Evolutionary conservation across 805 yeast species (phyloP), one percentile per base, ranked within the genome.

Genomic region (Starmerella bombi): DNA sequence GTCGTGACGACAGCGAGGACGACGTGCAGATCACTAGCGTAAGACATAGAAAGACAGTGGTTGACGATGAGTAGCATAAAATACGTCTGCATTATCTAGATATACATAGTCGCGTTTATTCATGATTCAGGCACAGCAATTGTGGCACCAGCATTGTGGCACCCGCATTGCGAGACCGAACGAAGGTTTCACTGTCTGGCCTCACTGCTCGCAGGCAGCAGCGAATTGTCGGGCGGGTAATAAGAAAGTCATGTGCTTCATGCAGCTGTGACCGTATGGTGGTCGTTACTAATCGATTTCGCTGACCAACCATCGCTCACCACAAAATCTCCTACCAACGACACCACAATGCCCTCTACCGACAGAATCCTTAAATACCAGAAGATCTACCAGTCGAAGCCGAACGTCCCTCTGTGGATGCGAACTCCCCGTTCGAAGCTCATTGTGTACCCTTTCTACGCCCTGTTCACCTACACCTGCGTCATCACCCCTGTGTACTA

Each of bases 381-480:
- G 55, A 51, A 53, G 51, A 55, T 53, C 49, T 60, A 51, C 58
- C 64, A 59, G 54, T 50, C 62, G 35, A 44, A 53, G 50, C 52
- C 56, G 31, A 43, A 51, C 46, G 52, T 54, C 31, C 59, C 60
- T 17, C 51, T 60, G 38, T 60, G 64, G 64, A 52, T 58, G 61
- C 56, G 64, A 52, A 73, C 71, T 61, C 80, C 80, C 57, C 72
- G 75, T 59, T 73, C 91, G 51, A 79, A 79, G 64, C 65, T 70
- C 55, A 62, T 77, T 59, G 70, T 81, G 51, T 77, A 75, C 65
- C 93, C 93, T 58, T 82, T 75, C 72, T 77, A 70, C 67, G 82
- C 81, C 48, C 67, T 76, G 46, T 77, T 81, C 62, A 65, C 81
- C 41, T 69, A 77, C 46, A 67, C 82, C 49, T 58, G 60, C 49